These are phyloP conservation scores for Talaromyces albobiverticillius DNA, from an alignment of 2,329 filamentous ascomycete species.

Conservation along the genomic window DNA sequence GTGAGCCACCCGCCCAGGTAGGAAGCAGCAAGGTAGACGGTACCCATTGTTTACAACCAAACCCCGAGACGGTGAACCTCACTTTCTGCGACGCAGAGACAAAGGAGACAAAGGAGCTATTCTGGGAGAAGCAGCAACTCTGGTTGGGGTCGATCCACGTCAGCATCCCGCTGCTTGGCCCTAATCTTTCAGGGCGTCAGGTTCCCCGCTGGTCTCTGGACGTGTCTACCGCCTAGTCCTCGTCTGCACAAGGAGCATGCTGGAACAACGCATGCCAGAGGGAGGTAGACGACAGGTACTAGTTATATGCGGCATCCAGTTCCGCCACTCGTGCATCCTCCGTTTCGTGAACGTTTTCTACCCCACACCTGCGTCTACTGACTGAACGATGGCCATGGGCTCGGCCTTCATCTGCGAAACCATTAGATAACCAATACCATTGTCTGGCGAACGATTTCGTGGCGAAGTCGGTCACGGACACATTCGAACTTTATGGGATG, in stretches of 20 bases:
- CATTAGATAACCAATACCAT: not conserved
- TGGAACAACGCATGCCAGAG: not conserved
- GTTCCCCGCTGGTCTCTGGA: conserved; percentile 5
- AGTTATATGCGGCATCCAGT: conserved; percentile 2
- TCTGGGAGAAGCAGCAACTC: too few relatives aligned
- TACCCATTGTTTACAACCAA: too few relatives aligned
- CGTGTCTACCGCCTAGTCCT: not conserved
- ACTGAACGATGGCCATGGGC: not conserved
- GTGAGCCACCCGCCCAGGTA: too few relatives aligned
- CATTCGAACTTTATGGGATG: not conserved
- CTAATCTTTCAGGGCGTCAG: not conserved
- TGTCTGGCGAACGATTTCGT: too few relatives aligned
- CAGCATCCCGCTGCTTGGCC: too few relatives aligned
- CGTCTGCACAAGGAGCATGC: not conserved
- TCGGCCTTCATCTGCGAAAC: not conserved
- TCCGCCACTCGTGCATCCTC: not conserved
- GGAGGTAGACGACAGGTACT: not conserved
- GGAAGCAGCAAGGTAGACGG: too few relatives aligned
- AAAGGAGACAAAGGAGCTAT: too few relatives aligned
- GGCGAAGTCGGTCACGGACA: not conserved
- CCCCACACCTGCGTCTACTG: conserved; percentile 3
- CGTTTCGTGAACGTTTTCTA: not conserved
- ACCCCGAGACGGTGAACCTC: too few relatives aligned
- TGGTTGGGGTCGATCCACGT: not conserved
- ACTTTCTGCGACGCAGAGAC: too few relatives aligned